Percentiles rank a stretch among this genome's conserved stretches.
These are phyloP conservation scores for Apophysomyces variabilis DNA, from an alignment of 371 early-diverging fungal genomes.

Conservation along the genomic window DNA sequence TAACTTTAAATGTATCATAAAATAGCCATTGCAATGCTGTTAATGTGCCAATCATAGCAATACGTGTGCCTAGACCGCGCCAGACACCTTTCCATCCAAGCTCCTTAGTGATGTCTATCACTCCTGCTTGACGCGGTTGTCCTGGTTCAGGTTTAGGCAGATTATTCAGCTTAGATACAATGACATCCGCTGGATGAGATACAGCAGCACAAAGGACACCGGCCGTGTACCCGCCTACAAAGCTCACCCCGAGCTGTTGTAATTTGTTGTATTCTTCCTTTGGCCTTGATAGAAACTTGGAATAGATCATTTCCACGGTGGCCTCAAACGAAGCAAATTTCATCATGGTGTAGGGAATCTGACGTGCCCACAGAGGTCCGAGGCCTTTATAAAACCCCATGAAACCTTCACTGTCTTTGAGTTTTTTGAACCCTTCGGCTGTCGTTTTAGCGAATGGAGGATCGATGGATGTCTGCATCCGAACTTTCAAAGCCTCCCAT, in stretches of 20 bases:
- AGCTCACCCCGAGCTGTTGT: conserved; percentile 81
- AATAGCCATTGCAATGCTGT: conserved; percentile 73
- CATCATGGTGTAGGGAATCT: conserved; percentile 95
- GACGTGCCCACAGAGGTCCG: conserved; percentile 82
- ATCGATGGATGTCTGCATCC: conserved; percentile 69
- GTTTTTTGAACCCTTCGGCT: conserved; percentile 64
- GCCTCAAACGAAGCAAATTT: conserved; percentile 93
- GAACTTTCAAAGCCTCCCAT: conserved; percentile 80
- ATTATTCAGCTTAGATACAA: conserved; percentile 88
- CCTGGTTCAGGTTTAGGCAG: conserved; percentile 41
- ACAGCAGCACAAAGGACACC: conserved; percentile 91
- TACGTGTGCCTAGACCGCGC: conserved; percentile 72
- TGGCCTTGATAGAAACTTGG: conserved; percentile 67
- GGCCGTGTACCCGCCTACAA: conserved; percentile 87
- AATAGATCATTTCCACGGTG: conserved; percentile 75
- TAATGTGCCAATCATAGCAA: conserved; percentile 77
- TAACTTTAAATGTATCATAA: conserved; percentile 34
- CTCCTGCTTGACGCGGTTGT: conserved; percentile 46
- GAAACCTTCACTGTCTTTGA: conserved; percentile 62
- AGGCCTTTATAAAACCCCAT: conserved; percentile 77
- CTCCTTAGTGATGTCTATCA: conserved; percentile 58
- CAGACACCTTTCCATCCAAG: conserved; percentile 66
- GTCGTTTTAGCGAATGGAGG: conserved; percentile 70
- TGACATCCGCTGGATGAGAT: conserved; percentile 95
- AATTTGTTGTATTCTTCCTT: conserved; percentile 74